Conservation (phyloP, 2,329 filamentous ascomycete genomes). For the Aspergillus aculeatus region DNA sequence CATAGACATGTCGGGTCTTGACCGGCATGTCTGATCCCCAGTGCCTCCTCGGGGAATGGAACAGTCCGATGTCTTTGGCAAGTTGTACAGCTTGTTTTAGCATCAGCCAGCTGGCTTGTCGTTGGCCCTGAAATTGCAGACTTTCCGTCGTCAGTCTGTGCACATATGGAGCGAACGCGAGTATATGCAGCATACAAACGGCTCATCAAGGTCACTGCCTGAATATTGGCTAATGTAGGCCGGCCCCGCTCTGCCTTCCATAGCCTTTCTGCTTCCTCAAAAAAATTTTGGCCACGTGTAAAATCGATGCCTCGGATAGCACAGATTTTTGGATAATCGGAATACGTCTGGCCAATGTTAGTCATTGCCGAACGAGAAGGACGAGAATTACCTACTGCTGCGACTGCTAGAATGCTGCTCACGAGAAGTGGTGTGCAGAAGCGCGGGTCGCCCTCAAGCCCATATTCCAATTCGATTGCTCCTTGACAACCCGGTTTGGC, state of each 20-base stretch:
- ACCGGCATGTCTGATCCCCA: slow-evolving; percentile 12
- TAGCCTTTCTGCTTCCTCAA: slow-evolving; percentile 36
- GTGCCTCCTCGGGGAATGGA: slow-evolving; percentile 16
- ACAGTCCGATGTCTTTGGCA: slow-evolving; percentile 33
- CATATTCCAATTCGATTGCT: not conserved
- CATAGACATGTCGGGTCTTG: slow-evolving; percentile 22
- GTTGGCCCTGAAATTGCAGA: slow-evolving; percentile 29
- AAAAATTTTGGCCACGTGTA: slow-evolving; percentile 36
- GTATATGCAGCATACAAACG: slow-evolving; percentile 25
- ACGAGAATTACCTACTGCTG: slow-evolving; percentile 19
- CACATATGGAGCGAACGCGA: not conserved
- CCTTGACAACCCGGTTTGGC: not conserved
- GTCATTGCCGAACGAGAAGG: not conserved
- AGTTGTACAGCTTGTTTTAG: slow-evolving; percentile 34
- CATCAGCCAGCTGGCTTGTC: slow-evolving; percentile 29
- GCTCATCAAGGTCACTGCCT: slow-evolving; percentile 37
- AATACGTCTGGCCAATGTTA: slow-evolving; percentile 32
- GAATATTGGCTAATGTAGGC: slow-evolving; percentile 35
- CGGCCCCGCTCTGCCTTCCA: slow-evolving; percentile 37
- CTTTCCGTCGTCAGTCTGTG: slow-evolving; percentile 24
- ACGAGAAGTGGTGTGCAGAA: slow-evolving; percentile 85
- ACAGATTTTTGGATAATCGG: slow-evolving; percentile 35
- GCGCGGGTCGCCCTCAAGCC: slow-evolving; percentile 49
- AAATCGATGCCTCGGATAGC: slow-evolving; percentile 26
- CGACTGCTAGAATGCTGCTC: slow-evolving; percentile 74